Evolutionary conservation across 116 monocot species (phyloP).

Genomic region (Phalaenopsis hybrid): DNA sequence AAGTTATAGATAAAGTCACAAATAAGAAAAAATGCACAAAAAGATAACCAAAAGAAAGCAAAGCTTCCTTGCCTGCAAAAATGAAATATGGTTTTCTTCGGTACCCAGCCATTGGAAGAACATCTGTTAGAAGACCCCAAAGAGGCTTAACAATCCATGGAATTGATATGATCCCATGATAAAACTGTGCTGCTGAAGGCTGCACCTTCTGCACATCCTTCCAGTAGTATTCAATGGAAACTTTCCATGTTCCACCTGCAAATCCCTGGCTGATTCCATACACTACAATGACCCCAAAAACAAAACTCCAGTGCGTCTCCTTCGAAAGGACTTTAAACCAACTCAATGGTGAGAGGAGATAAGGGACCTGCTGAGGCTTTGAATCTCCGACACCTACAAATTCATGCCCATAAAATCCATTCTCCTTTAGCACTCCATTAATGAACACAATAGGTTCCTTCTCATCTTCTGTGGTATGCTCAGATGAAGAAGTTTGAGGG

Average conservation of each 20-base stretch:
- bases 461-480: conserved; percentile 10
- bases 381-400: conserved; percentile 1
- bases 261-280: conserved; percentile 49
- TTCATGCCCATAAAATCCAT: conserved; percentile 2
- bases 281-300: conserved; percentile 30
- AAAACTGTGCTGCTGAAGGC: conserved; percentile 54
- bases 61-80: conserved; percentile 36
- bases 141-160: conserved; percentile 66
- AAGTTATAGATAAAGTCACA: not conserved
- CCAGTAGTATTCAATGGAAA: conserved; percentile 56
- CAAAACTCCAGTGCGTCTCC: conserved; percentile 56
- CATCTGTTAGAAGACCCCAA: conserved; percentile 64
- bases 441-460: conserved; percentile 8
- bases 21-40: not conserved
- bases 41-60: not conserved
- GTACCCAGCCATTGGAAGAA: conserved; percentile 48
- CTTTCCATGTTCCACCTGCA: conserved; percentile 27
- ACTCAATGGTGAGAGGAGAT: conserved; percentile 16
- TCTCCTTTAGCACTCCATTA: too few species aligned
- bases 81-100: conserved; percentile 46
- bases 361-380: not conserved
- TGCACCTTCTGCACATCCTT: conserved; percentile 60
- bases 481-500: conserved; percentile 4
- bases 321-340: conserved; percentile 39
- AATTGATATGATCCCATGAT: conserved; percentile 44